phyloP scores from a whole-genome alignment of 352 stramenopile genomes.

The Phytophthora crassamura region DNA sequence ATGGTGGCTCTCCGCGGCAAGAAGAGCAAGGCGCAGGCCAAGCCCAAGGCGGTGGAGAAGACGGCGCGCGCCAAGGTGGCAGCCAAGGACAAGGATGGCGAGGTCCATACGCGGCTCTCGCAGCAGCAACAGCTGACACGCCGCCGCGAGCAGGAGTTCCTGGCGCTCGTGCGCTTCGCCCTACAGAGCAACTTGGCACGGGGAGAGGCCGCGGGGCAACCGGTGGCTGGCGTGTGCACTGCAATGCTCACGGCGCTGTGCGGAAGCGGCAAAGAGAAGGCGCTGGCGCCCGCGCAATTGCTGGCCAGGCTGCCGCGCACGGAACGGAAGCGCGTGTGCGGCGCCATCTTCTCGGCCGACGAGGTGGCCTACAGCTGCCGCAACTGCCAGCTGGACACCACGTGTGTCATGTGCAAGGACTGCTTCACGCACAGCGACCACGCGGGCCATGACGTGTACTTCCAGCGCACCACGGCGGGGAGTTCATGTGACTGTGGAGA shows the following conservation, averaged over 20 bases:
- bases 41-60: not conserved
- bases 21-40: slow-evolving; percentile 67
- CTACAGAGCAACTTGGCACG: slow-evolving; percentile 49
- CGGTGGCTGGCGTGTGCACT: slow-evolving; percentile 44
- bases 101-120: slow-evolving; percentile 25
- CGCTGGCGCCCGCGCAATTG: slow-evolving; percentile 53
- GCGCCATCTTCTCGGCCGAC: slow-evolving; percentile 85
- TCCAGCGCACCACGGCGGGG: slow-evolving; percentile 85
- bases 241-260: slow-evolving; percentile 65
- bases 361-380: slow-evolving; percentile 91
- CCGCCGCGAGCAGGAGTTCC: slow-evolving; percentile 52
- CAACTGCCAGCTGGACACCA: slow-evolving; percentile 87
- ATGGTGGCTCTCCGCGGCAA: slow-evolving; percentile 82
- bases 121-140: slow-evolving; percentile 46
- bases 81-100: slow-evolving; percentile 28
- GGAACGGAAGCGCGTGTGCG: slow-evolving; percentile 79
- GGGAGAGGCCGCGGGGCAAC: slow-evolving; percentile 16
- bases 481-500: slow-evolving; percentile 90
- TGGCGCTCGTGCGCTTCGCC: slow-evolving; percentile 57
- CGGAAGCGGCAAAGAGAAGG: slow-evolving; percentile 57
- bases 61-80: slow-evolving; percentile 21
- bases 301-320: slow-evolving; percentile 66
- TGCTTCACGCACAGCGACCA: slow-evolving; percentile 88
- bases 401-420: slow-evolving; percentile 87
- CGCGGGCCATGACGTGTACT: slow-evolving; percentile 85